These are phyloP conservation scores for Colletotrichum falcatum DNA, from an alignment of 2,329 filamentous ascomycete genomes.

Conservation along the genomic window DNA sequence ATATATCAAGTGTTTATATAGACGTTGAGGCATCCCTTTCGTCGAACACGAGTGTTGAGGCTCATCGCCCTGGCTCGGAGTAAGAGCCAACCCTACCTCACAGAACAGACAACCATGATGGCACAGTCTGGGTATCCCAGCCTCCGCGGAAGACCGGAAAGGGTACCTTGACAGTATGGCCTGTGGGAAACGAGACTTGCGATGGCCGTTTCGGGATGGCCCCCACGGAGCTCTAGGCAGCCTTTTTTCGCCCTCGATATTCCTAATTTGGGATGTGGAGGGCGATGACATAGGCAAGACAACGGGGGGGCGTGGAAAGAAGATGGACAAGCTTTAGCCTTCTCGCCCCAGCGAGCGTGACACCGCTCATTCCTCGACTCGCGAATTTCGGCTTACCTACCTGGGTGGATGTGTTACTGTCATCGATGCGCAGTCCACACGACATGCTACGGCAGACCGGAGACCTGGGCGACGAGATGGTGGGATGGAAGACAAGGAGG, in stretches of 20 bases:
- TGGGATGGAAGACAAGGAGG: constrained; percentile 23
- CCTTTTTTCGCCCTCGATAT: constrained; percentile 1
- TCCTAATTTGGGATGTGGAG: constrained; percentile 33
- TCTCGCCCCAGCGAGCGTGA: constrained; percentile 11
- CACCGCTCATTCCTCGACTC: constrained; percentile 8
- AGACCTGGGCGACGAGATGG: constrained; percentile 21
- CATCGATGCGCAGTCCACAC: constrained; percentile 18
- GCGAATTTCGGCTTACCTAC: not conserved
- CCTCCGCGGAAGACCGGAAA: constrained; percentile 25
- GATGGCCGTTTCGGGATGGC: constrained; percentile 32
- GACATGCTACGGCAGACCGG: constrained; percentile 15
- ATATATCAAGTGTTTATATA: constrained; percentile 36
- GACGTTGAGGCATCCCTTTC: constrained; percentile 17
- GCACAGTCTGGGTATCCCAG: constrained; percentile 25
- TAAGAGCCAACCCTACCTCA: constrained; percentile 27
- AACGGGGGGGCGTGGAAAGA: constrained; percentile 5
- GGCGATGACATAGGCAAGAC: constrained; percentile 27
- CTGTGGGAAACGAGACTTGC: constrained; percentile 10
- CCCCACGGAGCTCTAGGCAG: constrained; percentile 37
- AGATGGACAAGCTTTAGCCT: constrained; percentile 29
- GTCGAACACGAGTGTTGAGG: constrained; percentile 24
- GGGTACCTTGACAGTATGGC: constrained; percentile 14
- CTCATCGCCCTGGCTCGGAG: constrained; percentile 32
- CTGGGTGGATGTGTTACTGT: constrained; percentile 18
- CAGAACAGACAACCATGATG: not conserved